phyloP scores from a whole-genome alignment of 768 basidiomycete genomes.

The Trametes villosa region DNA sequence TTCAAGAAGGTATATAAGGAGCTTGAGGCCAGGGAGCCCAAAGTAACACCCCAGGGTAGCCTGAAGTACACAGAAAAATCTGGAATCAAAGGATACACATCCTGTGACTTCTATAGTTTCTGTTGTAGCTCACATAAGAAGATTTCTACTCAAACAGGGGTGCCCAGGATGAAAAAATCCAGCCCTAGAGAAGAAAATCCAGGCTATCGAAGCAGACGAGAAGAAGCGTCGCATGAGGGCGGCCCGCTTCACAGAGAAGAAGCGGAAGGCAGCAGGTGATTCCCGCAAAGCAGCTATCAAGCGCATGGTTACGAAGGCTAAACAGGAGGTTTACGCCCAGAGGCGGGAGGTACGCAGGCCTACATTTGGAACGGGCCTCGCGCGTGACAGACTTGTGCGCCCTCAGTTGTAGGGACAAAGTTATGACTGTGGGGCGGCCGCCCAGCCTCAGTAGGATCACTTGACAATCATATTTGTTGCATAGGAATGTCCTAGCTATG shows the following conservation, averaged over 20 bases:
- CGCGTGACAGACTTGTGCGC: background rate
- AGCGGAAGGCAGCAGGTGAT: background rate
- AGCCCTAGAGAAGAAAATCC: slow-evolving; percentile 39
- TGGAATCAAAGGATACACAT: too few relatives aligned
- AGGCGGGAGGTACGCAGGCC: background rate
- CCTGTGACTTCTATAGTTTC: too few relatives aligned
- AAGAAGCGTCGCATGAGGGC: slow-evolving; percentile 3
- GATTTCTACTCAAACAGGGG: too few relatives aligned
- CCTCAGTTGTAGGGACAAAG: background rate
- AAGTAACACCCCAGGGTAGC: too few relatives aligned
- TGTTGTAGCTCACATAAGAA: too few relatives aligned
- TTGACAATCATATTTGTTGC: too few relatives aligned
- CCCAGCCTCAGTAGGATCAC: background rate
- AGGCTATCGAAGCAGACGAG: slow-evolving; percentile 40
- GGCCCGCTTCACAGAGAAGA: background rate
- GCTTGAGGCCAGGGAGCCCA: too few relatives aligned
- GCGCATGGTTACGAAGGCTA: background rate
- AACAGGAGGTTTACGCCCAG: background rate
- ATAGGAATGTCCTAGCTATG: background rate
- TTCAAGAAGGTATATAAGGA: too few relatives aligned
- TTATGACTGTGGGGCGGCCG: background rate
- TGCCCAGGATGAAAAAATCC: too few relatives aligned
- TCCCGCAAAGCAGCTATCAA: background rate
- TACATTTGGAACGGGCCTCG: background rate
- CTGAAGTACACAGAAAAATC: too few relatives aligned